Base-by-base conservation (phyloP, 2,329 filamentous ascomycete species). In the Lithohypha guttulata region DNA sequence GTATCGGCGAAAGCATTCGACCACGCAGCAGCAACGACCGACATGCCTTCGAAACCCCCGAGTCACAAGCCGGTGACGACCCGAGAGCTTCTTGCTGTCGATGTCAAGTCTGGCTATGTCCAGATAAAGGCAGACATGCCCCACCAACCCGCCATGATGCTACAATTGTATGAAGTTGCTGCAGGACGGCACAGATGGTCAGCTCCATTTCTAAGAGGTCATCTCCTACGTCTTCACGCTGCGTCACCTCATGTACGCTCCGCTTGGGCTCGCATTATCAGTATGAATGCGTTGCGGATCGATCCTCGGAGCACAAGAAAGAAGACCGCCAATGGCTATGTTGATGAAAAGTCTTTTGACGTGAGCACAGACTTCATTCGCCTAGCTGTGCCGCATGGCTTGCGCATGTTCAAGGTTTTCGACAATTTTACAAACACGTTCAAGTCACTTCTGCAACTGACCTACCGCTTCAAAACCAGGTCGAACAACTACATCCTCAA, bases 61-160 rank as follows among this genome's bases (percentile, higher is more conserved):
- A 50, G 19, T 4, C 20, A 35, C 15, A 30, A 30, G 14, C 39
- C 37, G 20, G 17, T 32, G 5, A 34, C 52, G 52, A 29, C 58
- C 46, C 19, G 58, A 20, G 89, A 98, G 56, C 68, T 94, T 10
- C 63, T 93, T 9, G 82, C 83, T 1, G 60, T 94, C 13, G 89
- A 96, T 55, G 66, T 93, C 51, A 91, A 84, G 59, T 78, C 81
- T 4, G 75, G 77, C 1, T 71, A 95, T 22, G 63, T 96, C 14
- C 89, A 96, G 55, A 60, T 96, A 49, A 96, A 96, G 60, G 84
- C 82, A 4, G 78, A 79, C 30, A 79, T 96, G 75, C 89, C 91
- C 1, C 69, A 79, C 13, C 87, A 96, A 52, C 93, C 91, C n/a
- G 75, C 79, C 0, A 68, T 96, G 59, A 87, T 98, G 84, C 53